Percentiles rank a stretch among this genome's conserved stretches.
phyloP scores from a whole-genome alignment of 805 yeast genomes.

The Saccharomycopsis selenospora region DNA sequence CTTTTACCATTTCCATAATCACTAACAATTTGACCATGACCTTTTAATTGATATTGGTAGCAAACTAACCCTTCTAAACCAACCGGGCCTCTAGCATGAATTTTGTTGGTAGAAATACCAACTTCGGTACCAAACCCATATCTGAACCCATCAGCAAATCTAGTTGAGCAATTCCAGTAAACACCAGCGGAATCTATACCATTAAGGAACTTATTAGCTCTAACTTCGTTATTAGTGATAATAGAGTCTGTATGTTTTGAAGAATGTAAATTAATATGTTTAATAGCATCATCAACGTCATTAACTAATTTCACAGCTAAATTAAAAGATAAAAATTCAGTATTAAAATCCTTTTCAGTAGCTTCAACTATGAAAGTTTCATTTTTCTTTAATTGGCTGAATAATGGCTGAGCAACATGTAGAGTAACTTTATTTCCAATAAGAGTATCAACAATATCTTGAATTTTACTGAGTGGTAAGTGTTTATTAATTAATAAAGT shows the following conservation, averaged over 20 bases:
- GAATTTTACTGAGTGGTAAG: slow-evolving; percentile 29
- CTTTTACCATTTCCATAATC: slow-evolving; percentile 84
- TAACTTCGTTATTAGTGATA: slow-evolving; percentile 62
- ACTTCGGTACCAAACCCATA: slow-evolving; percentile 99
- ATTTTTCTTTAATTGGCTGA: slow-evolving; percentile 22
- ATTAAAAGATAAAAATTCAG: slow-evolving; percentile 78
- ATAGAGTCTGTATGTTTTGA: slow-evolving; percentile 96
- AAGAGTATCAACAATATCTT: slow-evolving; percentile 38
- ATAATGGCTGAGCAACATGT: slow-evolving; percentile 52
- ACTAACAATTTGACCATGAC: slow-evolving; percentile 87
- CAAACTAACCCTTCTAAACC: slow-evolving; percentile 96
- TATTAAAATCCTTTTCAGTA: slow-evolving; percentile 62
- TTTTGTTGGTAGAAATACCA: slow-evolving; percentile 93
- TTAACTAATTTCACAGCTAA: slow-evolving; percentile 63
- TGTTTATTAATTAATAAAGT: slow-evolving; percentile 59
- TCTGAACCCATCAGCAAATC: slow-evolving; percentile 98
- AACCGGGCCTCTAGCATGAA: slow-evolving; percentile 98
- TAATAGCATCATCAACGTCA: slow-evolving; percentile 63
- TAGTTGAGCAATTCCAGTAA: slow-evolving; percentile 94
- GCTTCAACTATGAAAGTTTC: slow-evolving; percentile 36
- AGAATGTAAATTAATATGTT: slow-evolving; percentile 83
- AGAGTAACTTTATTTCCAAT: slow-evolving; percentile 62
- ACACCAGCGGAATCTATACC: slow-evolving; percentile 95
- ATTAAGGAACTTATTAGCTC: slow-evolving; percentile 71
- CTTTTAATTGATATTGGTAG: slow-evolving; percentile 88